Conservation (phyloP, 139 green algal genomes). For the Chlorella sorokiniana region DNA sequence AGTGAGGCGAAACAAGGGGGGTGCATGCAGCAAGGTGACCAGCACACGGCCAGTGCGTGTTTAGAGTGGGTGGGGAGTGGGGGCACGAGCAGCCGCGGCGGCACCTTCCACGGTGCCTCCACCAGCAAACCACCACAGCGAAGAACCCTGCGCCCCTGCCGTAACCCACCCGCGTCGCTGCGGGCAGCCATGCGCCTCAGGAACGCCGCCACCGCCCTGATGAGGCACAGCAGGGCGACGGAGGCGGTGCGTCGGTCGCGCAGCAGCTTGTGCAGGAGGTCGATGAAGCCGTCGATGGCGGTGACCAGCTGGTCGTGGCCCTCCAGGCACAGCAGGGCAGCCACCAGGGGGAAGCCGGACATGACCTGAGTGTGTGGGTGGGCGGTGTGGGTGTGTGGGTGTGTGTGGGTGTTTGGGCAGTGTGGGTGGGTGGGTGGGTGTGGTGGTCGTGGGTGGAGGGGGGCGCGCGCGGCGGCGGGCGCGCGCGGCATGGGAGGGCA, state of each 20-base stretch:
- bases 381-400: neutral
- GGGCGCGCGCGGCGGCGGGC: too few relatives aligned
- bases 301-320: constrained; percentile 54
- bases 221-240: constrained; percentile 44
- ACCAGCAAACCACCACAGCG: too few relatives aligned
- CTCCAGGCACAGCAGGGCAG: constrained; percentile 79
- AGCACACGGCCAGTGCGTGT: too few relatives aligned
- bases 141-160: too few relatives aligned
- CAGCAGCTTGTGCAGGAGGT: constrained; percentile 65
- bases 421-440: neutral
- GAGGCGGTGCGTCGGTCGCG: constrained; percentile 29
- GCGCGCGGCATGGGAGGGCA: too few relatives aligned
- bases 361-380: constrained; percentile 30
- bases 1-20: neutral
- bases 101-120: too few relatives aligned
- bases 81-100: too few relatives aligned
- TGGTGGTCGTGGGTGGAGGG: neutral
- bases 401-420: neutral
- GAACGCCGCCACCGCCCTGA: constrained; percentile 43
- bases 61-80: neutral
- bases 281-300: constrained; percentile 62
- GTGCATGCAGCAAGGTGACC: too few relatives aligned
- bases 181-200: constrained; percentile 20
- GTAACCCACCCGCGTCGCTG: constrained; percentile 19
- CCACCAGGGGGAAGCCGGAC: constrained; percentile 71